These are phyloP conservation scores for Penicillium canescens DNA, from an alignment of 495 filamentous ascomycete species.

Conservation along the genomic window DNA sequence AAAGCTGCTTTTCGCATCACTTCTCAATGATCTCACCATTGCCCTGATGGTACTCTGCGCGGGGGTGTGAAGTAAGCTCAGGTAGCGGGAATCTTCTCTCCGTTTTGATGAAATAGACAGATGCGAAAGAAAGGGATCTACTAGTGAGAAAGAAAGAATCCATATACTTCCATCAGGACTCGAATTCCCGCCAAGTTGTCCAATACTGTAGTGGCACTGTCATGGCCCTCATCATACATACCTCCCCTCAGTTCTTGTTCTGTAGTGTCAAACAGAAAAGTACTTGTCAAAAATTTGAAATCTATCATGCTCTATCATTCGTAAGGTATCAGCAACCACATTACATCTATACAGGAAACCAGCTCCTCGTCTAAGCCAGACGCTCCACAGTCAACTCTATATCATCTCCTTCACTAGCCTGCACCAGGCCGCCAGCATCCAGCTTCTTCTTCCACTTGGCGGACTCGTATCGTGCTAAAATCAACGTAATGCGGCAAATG, in stretches of 20 bases:
- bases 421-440: constrained; percentile 59
- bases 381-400: constrained; percentile 39
- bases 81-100: too few species aligned
- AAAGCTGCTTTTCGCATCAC: not conserved
- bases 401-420: constrained; percentile 32
- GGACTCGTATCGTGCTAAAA: constrained; percentile 82
- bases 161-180: too few species aligned
- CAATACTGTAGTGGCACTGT: too few species aligned
- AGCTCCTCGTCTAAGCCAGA: constrained; percentile 34
- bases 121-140: too few species aligned
- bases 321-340: constrained; percentile 5
- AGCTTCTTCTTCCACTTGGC: constrained; percentile 87
- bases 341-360: constrained; percentile 14
- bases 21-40: not conserved
- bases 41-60: not conserved
- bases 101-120: too few species aligned
- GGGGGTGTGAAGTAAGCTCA: too few species aligned
- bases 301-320: constrained; percentile 8
- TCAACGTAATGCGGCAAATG: constrained; percentile 75
- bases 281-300: too few species aligned
- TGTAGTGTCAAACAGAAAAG: too few species aligned
- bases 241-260: too few species aligned
- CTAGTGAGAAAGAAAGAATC: too few species aligned
- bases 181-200: too few species aligned
- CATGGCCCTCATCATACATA: too few species aligned